phyloP scores from a whole-genome alignment of 306 rosid genomes.

The Alnus rubra region DNA sequence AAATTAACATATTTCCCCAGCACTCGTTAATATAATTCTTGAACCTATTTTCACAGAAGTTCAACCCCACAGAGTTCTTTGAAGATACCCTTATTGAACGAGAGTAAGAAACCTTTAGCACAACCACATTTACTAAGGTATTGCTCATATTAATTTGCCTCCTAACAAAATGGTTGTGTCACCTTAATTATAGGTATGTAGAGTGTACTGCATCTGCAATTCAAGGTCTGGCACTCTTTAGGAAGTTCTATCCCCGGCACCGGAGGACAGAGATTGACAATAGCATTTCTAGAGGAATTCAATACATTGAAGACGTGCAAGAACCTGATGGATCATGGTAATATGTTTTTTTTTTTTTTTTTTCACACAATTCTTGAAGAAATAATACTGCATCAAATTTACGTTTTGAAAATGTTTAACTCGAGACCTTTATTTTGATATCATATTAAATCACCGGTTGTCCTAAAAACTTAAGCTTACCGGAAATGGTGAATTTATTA shows the following conservation, averaged over 20 bases:
- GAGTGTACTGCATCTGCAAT: constrained; percentile 71
- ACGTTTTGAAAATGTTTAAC: no score
- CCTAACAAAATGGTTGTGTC: background rate
- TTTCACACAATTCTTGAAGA: no score
- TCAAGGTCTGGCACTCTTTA: constrained; percentile 51
- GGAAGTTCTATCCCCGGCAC: constrained; percentile 55
- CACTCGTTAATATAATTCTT: no score
- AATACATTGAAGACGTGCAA: constrained; percentile 48
- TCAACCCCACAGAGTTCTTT: constrained; percentile 63
- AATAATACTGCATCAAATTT: no score
- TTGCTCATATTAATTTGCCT: background rate
- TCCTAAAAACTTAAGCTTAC: no score
- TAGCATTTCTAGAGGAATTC: constrained; percentile 42
- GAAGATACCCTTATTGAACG: constrained; percentile 51
- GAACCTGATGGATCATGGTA: constrained; percentile 84
- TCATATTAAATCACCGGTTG: no score
- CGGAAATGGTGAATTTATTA: no score
- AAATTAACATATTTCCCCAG: no score
- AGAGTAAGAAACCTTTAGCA: constrained; percentile 44
- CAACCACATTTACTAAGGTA: background rate
- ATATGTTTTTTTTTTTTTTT: no score
- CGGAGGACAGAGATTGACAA: constrained; percentile 57
- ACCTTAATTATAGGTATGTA: constrained; percentile 44
- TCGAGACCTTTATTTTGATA: no score
- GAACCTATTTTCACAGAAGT: constrained; percentile 35